A percentile compares a stretch with the other conserved stretches of the same genome.
Conservation (phyloP, 257 asterid genomes). For the Primulina huaijiensis region DNA sequence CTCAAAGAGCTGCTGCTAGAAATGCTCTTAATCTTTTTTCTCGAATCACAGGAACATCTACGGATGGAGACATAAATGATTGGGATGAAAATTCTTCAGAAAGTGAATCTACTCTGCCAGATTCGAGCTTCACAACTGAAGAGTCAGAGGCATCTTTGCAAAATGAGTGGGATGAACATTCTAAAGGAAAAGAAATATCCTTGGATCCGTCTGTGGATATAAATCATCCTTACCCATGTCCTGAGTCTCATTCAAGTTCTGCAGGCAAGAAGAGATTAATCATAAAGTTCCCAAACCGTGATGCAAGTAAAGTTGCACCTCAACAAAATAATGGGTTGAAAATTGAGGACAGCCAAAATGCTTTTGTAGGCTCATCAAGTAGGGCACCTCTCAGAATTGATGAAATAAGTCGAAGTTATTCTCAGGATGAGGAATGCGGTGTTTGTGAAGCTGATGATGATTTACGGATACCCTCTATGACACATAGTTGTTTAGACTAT, state of each 20-base stretch:
- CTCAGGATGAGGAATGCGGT: constrained; percentile 30
- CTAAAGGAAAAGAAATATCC: constrained; percentile 71
- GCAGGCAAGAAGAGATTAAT: constrained; percentile 67
- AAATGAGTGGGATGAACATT: constrained; percentile 42
- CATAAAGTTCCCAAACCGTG: constrained; percentile 76
- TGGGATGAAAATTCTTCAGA: constrained; percentile 62
- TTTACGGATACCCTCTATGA: constrained; percentile 29
- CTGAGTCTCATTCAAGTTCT: constrained; percentile 47
- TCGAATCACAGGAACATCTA: constrained; percentile 74
- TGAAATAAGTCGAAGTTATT: constrained; percentile 26
- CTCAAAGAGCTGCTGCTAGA: constrained; percentile 96
- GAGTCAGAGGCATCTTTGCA: constrained; percentile 69
- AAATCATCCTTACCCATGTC: constrained; percentile 37
- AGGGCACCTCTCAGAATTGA: constrained; percentile 33
- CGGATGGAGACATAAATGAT: constrained; percentile 60
- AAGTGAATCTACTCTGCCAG: constrained; percentile 66
- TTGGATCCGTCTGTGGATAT: constrained; percentile 44
- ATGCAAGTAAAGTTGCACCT: constrained; percentile 41
- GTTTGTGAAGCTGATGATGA: constrained; percentile 35
- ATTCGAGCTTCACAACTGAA: constrained; percentile 63
- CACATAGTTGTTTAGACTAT: constrained; percentile 48
- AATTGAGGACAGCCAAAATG: constrained; percentile 35
- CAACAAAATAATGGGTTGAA: constrained; percentile 30
- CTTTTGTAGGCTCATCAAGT: constrained; percentile 53
- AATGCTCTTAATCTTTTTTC: constrained; percentile 94